Evolutionary conservation across 2,329 filamentous ascomycete species (phyloP), one percentile per base, ranked within the genome.

Genomic region (Pseudocercospora musae): DNA sequence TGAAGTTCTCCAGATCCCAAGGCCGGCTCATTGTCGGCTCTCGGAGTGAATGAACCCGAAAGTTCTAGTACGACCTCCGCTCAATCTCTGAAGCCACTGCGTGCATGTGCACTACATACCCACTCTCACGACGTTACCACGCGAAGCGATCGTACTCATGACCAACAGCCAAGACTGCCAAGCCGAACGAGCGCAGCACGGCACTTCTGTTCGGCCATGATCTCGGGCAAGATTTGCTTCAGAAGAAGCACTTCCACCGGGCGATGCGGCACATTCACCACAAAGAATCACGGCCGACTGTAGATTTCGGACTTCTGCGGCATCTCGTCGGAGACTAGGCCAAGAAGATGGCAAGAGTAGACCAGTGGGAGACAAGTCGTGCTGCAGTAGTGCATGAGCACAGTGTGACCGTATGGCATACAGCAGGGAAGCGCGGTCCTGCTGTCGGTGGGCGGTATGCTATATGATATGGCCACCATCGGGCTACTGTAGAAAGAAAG

Each of bases 121-220:
- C 60, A 58, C 48, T 25, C 48, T 44, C 56, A 55, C 21, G 55
- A 44, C 48, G 49, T 11, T 52, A 29, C 20, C 21, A 33, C 55
- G 48, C 52, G 37, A 44, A 42, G 9, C 31, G 33, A 57, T 40
- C 42, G 56, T 56, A 18, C 59, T 44, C 48, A 56, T 56, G 40
- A 42, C 31, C 52, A 37, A 6, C 20, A 27, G 60, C 60, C 60
- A 62, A 62, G 60, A n/a, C 46, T 44, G 52, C 60, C 60, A 62
- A 62, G 60, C 11, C 5, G 18, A 50, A 29, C 29, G 20, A 27
- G 25, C 20, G 46, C 50, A 20, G 15, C 8, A 57, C 42, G 31
- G 54, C 21, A 57, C 9, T 59, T 11, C 54, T 52, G 53, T 50
- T 25, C 23, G 56, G 48, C 54, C 50, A n/a, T 48, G 20, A 27